These are phyloP conservation scores for Hemisphaericaspora xylofermentans DNA, from an alignment of 1,139 yeast genomes.

Conservation along the genomic window DNA sequence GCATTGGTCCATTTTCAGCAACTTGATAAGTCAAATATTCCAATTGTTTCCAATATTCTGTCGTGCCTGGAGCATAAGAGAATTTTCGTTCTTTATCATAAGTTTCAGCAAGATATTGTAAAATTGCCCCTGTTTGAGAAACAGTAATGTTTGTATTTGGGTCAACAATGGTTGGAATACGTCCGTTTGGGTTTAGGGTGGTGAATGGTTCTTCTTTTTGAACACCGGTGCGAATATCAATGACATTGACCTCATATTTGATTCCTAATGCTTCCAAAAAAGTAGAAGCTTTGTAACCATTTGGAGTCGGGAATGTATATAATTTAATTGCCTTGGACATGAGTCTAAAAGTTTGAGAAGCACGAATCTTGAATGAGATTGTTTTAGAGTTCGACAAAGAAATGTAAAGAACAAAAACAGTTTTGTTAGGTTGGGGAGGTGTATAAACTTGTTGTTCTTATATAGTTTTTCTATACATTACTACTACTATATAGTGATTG, in stretches of 20 bases:
- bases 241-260: conserved; percentile 43
- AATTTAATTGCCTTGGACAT: conserved; percentile 15
- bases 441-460: too few species aligned
- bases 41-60: conserved; percentile 47
- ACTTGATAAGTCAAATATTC: conserved; percentile 57
- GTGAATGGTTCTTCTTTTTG: conserved; percentile 57
- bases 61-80: conserved; percentile 45
- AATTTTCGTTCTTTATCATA: conserved; percentile 54
- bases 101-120: conserved; percentile 54
- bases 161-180: conserved; percentile 58
- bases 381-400: too few species aligned
- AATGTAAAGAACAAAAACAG: too few species aligned
- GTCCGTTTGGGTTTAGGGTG: conserved; percentile 58
- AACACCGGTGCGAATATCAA: conserved; percentile 39
- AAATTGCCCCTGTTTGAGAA: conserved; percentile 60
- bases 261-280: conserved; percentile 48
- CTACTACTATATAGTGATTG: too few species aligned
- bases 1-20: conserved; percentile 62
- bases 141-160: conserved; percentile 41
- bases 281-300: conserved; percentile 53
- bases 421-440: too few species aligned
- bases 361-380: too few species aligned
- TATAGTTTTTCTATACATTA: too few species aligned
- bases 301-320: conserved; percentile 55
- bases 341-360: not conserved